phyloP scores from a whole-genome alignment of 148 eudicot species.

The Vaccinium vitisidaea region DNA sequence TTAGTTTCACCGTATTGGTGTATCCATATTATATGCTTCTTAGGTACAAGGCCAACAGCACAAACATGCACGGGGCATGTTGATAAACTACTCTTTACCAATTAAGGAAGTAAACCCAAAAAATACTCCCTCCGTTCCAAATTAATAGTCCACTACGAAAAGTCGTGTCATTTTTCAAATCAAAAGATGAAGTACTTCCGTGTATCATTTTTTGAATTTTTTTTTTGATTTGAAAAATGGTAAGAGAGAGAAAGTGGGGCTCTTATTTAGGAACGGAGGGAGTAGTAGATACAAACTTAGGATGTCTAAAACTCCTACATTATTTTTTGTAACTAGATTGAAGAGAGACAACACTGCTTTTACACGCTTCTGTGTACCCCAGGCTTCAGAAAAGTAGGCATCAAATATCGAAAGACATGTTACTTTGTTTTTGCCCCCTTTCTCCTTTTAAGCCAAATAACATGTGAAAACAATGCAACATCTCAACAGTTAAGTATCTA shows the following conservation, averaged over 20 bases:
- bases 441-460: background rate
- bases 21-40: too few species aligned
- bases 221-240: too few species aligned
- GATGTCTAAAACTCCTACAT: background rate
- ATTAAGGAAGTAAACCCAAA: background rate
- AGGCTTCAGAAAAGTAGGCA: background rate
- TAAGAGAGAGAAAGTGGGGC: too few species aligned
- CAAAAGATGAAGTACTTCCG: too few species aligned
- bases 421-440: background rate
- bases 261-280: too few species aligned
- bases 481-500: conserved; percentile 15
- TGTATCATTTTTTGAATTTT: too few species aligned
- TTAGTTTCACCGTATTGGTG: too few species aligned
- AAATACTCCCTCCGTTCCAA: too few species aligned
- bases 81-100: too few species aligned
- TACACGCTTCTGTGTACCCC: background rate
- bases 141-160: too few species aligned
- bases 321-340: background rate
- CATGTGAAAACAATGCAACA: conserved; percentile 9
- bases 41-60: background rate
- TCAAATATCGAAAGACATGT: background rate
- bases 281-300: background rate
- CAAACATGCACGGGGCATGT: background rate
- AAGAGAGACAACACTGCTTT: background rate
- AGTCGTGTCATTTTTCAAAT: too few species aligned